Evolutionary conservation across 305 asterid species (phyloP), one percentile per base, ranked within the genome.

Genomic region (Fraxinus paxiana): DNA sequence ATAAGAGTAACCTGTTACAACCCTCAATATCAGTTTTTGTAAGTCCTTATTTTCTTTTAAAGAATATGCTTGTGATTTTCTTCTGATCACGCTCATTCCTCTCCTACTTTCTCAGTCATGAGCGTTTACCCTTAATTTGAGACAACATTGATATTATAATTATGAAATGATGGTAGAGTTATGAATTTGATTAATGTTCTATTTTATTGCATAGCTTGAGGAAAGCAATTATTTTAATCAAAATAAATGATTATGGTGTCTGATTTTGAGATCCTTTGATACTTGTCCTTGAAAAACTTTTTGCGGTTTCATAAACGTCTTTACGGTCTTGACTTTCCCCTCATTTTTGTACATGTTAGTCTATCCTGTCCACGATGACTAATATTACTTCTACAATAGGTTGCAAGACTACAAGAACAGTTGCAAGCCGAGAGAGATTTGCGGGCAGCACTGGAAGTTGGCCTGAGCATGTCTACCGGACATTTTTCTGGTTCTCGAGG

Each of bases 371-470:
- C 78, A 20, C 20, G 0, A 30, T 69, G 30, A 30, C 81, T 59
- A 75, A 28, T 77, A 63, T 83, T 48, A 30, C 78, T 77, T 77
- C 65, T 82, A 84, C 74, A 75, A 72, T 70, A 96, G 99, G 98
- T 94, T 38, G 88, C 97, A 72, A 92, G 95, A 88, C 90, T 96
- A 87, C 97, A 94, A 91, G 99, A 96, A 85, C 99, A 96, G 89
- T 90, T 96, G 85, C 98, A 96, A 89, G 98, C 98, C 54, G 99
- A 96, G 88, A 92, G 97, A 86, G 97, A 96, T 83, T 83, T 96
- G 80, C 90, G 98, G 86, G 97, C 98, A 85, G 99, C 98, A 59
- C 81, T 94, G 56, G 99, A 96, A 88, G 97, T 92, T 82, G 99
- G 97, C 59, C 79, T 96, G 91, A 94, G 98, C 92, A 92, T 96